Evolutionary conservation across 2,329 filamentous ascomycete species (phyloP).

Genomic region (Phyllosticta paracitricarpa): DNA sequence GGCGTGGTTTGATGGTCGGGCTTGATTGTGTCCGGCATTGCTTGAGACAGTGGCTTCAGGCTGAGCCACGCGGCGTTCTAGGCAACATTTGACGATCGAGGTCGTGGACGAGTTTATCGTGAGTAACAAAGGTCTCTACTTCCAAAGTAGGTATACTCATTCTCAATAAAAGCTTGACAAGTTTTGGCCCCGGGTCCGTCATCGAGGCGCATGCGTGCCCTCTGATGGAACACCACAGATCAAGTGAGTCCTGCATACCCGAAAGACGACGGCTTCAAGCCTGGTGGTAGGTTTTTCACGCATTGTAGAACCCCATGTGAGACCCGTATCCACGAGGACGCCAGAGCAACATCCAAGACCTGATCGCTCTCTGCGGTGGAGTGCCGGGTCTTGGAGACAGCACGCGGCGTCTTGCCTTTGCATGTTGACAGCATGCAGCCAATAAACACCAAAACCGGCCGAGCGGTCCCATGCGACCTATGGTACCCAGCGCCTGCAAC

Average conservation of each 20-base stretch:
- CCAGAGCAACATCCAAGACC: neutral
- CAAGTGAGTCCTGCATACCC: neutral
- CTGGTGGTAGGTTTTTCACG: neutral
- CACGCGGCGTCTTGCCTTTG: neutral
- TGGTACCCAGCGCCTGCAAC: neutral
- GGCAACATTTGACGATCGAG: neutral
- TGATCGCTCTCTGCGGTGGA: neutral
- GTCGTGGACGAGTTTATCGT: neutral
- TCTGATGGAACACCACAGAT: neutral
- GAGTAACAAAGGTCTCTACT: constrained; percentile 3
- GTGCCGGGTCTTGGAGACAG: neutral
- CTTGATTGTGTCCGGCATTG: neutral
- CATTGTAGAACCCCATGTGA: neutral
- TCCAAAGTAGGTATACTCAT: constrained; percentile 7
- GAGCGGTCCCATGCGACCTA: neutral
- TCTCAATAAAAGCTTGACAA: constrained; percentile 1
- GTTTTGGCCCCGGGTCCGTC: neutral
- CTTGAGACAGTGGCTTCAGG: neutral
- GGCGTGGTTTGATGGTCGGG: neutral
- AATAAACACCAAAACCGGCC: neutral
- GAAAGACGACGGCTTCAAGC: neutral
- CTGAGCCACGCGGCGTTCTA: neutral
- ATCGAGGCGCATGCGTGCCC: neutral
- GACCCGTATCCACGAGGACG: neutral
- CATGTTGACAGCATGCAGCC: neutral